These are phyloP conservation scores for Vaccinium darrowii DNA, from an alignment of 148 eudicot genomes.

Conservation along the genomic window DNA sequence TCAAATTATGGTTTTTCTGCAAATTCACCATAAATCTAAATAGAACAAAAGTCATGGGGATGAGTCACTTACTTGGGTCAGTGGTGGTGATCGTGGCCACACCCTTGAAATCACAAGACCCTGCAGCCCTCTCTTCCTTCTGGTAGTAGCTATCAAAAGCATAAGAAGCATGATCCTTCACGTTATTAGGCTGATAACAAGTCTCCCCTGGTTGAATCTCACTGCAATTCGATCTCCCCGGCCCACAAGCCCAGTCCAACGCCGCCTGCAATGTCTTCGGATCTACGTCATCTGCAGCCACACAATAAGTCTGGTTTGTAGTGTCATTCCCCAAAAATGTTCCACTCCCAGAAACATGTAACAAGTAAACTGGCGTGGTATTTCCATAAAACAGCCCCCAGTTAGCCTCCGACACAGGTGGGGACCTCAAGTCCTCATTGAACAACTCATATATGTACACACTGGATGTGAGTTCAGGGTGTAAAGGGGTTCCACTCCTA, in stretches of 20 bases:
- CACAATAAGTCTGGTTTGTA: conserved; percentile 76
- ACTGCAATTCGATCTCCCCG: conserved; percentile 84
- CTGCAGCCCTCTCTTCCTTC: conserved; percentile 54
- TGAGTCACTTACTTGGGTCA: conserved; percentile 70
- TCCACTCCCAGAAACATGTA: conserved; percentile 80
- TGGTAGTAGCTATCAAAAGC: conserved; percentile 95
- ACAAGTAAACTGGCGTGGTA: conserved; percentile 63
- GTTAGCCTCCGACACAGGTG: conserved; percentile 85
- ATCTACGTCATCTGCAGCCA: conserved; percentile 70
- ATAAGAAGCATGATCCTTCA: conserved; percentile 76
- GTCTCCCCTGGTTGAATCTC: conserved; percentile 86
- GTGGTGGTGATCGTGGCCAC: conserved; percentile 80
- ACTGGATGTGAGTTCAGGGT: conserved; percentile 71
- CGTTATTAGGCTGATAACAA: conserved; percentile 82
- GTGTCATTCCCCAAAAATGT: conserved; percentile 86
- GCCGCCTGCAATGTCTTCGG: conserved; percentile 68
- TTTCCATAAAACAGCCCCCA: conserved; percentile 93
- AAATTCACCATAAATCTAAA: background rate
- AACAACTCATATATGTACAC: conserved; percentile 84
- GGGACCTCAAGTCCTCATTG: conserved; percentile 86
- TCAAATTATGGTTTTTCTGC: background rate
- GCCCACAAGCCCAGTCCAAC: conserved; percentile 98
- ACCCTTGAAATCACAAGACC: conserved; percentile 93
- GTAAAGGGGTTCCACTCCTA: conserved; percentile 66
- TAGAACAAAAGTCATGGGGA: background rate